These are phyloP conservation scores for Wickerhamomyces ciferrii DNA, from an alignment of 805 yeast genomes.

Conservation along the genomic window DNA sequence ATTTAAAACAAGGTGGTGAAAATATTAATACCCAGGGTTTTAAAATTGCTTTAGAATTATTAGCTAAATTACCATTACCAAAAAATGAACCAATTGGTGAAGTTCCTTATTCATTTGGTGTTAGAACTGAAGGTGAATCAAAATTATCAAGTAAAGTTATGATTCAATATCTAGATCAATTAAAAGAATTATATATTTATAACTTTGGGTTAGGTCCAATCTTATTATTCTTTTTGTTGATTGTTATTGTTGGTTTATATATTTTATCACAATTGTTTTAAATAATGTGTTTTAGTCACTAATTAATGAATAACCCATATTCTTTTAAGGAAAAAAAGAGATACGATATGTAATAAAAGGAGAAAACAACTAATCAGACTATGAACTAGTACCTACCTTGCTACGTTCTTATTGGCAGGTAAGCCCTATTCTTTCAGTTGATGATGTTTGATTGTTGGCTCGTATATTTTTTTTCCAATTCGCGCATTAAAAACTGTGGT, in stretches of 20 bases:
- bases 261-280: slow-evolving; percentile 19
- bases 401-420: too few relatives aligned
- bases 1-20: slow-evolving; percentile 25
- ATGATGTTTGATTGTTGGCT: too few relatives aligned
- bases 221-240: slow-evolving; percentile 24
- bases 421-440: too few relatives aligned
- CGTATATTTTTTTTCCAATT: too few relatives aligned
- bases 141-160: slow-evolving; percentile 44
- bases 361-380: too few relatives aligned
- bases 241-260: slow-evolving; percentile 25
- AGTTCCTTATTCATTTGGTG: slow-evolving; percentile 46
- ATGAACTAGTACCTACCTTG: too few relatives aligned
- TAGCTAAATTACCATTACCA: slow-evolving; percentile 42
- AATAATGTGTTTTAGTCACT: too few relatives aligned
- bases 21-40: slow-evolving; percentile 38
- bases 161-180: slow-evolving; percentile 40
- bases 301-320: too few relatives aligned
- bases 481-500: background rate
- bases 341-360: too few relatives aligned
- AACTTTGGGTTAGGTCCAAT: slow-evolving; percentile 37
- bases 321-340: too few relatives aligned
- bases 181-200: slow-evolving; percentile 40
- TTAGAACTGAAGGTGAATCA: slow-evolving; percentile 50
- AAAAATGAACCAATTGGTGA: slow-evolving; percentile 33
- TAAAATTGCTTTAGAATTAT: slow-evolving; percentile 43